Evolutionary conservation across 306 rosid genomes (phyloP), one percentile per base, ranked within the genome.

Genomic region (Rosa rugosa): DNA sequence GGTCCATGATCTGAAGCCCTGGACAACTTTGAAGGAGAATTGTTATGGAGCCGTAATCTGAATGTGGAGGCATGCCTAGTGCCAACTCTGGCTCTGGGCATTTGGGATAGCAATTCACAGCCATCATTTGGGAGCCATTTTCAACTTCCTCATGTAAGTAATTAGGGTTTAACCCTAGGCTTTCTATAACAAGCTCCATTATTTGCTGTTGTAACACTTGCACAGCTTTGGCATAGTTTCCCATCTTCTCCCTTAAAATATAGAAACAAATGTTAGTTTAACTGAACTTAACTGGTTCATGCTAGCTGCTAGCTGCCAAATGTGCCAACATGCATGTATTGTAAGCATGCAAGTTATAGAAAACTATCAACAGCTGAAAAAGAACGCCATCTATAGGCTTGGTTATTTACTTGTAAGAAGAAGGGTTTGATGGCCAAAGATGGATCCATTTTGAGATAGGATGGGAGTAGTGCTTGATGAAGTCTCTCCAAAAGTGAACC

Each of bases 361-460:
- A 56, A 20, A 8, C 12, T 8, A 56, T 22, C 31, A 56, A n/a
- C 2, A n/a, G n/a, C n/a, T n/a, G n/a, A n/a, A n/a, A n/a, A n/a
- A n/a, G n/a, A n/a, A 53, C 20, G 20, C 8, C 7, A 20, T 16
- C 4, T 14, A 18, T 57, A 57, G 64, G 64, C 23, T 59, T 59
- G 34, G 31, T 38, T 68, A 14, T 50, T 81, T 81, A 89, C 91
- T 76, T 85, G 75, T 87, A 89, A 25, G 10, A 60, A 10, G 88
- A 56, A 50, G 91, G 91, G 73, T 89, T 85, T 13, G 88, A 77
- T 77, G 93, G 93, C 90, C 93, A 89, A 65, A 83, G 53, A 59
- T 83, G 86, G 77, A 89, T 80, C 89, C 91, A 89, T 18, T 83
- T 75, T 4, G 88, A 72, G 18, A 89, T 18, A 16, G 93, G 93